Percentiles rank a stretch among this genome's conserved stretches.
Evolutionary conservation across 257 asterid genomes (phyloP).

Genomic region (Verbascum thapsus): DNA sequence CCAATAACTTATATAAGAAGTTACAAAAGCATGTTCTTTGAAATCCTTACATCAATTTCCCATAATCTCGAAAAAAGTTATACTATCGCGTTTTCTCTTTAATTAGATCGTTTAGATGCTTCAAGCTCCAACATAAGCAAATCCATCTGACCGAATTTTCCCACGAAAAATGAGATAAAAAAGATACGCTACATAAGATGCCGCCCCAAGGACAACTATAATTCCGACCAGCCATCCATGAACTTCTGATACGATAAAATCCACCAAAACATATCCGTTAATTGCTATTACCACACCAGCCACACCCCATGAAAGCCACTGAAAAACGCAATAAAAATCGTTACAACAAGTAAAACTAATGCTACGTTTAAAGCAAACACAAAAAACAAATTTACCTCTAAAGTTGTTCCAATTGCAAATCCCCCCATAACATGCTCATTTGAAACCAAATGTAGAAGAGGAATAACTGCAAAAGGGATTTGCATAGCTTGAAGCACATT

Average conservation of each 20-base stretch:
- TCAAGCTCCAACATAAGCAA: slow-evolving; percentile 45
- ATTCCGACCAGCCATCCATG: slow-evolving; percentile 49
- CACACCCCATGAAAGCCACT: slow-evolving; percentile 66
- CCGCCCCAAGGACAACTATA: slow-evolving; percentile 40
- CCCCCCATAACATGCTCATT: slow-evolving; percentile 64
- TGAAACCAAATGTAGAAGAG: slow-evolving; percentile 65
- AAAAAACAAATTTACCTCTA: slow-evolving; percentile 45
- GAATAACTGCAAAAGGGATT: slow-evolving; percentile 73
- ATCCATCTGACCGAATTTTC: slow-evolving; percentile 39
- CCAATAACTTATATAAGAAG: too few relatives aligned
- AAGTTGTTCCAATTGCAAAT: slow-evolving; percentile 56
- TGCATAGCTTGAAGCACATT: slow-evolving; percentile 80
- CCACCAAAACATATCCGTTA: slow-evolving; percentile 70
- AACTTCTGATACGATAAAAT: slow-evolving; percentile 63
- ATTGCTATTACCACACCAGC: slow-evolving; percentile 61
- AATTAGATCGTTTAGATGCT: background rate
- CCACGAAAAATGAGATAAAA: slow-evolving; percentile 54
- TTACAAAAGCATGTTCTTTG: too few relatives aligned
- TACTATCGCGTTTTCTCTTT: background rate
- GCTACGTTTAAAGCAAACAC: too few relatives aligned
- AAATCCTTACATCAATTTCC: background rate
- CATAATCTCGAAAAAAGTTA: background rate
- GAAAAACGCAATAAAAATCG: slow-evolving; percentile 20
- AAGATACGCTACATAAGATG: slow-evolving; percentile 54
- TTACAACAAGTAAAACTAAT: background rate